Percentiles rank a stretch among this genome's conserved stretches.
Conservation (phyloP, 768 basidiomycete species). For the Suillus weaverae region DNA sequence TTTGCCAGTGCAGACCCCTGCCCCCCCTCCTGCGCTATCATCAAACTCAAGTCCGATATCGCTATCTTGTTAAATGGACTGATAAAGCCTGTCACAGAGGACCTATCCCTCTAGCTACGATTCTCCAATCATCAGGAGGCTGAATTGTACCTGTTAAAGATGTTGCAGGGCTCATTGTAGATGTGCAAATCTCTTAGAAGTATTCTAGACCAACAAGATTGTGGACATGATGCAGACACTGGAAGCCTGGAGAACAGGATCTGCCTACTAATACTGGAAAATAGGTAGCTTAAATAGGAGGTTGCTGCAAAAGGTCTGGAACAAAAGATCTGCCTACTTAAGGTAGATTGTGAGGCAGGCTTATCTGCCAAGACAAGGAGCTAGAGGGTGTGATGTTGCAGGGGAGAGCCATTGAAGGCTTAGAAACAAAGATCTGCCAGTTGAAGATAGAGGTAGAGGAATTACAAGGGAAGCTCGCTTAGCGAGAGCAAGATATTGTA, state of each 20-base stretch:
- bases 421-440: too few relatives aligned
- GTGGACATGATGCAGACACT: not conserved
- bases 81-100: not conserved
- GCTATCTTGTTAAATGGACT: not conserved
- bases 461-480: too few relatives aligned
- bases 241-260: not conserved
- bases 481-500: too few relatives aligned
- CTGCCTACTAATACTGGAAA: not conserved
- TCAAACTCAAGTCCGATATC: not conserved
- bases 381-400: not conserved
- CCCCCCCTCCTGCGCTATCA: not conserved
- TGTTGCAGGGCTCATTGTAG: not conserved
- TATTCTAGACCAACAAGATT: not conserved
- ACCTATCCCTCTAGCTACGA: not conserved
- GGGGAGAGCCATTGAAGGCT: too few relatives aligned
- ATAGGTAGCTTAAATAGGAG: not conserved
- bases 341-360: not conserved
- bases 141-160: not conserved
- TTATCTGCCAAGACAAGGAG: not conserved
- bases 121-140: not conserved
- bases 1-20: too few relatives aligned
- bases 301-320: not conserved
- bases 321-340: not conserved
- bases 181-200: not conserved
- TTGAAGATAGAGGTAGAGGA: too few relatives aligned